phyloP scores from a whole-genome alignment of 805 yeast species.

The Schwanniomyces yamadae region DNA sequence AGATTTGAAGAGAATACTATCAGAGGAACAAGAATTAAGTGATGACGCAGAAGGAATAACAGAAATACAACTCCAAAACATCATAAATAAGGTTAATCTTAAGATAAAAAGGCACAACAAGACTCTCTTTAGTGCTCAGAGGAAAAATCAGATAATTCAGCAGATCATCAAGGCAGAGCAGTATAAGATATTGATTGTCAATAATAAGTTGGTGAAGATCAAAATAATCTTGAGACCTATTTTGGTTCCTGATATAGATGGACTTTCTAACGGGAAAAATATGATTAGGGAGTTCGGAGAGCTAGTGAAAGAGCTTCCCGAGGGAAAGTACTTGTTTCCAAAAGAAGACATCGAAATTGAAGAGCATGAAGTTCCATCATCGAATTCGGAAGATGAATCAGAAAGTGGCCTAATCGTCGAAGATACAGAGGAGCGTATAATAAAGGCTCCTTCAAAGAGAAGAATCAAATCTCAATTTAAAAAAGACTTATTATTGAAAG shows the following conservation, averaged over 20 bases:
- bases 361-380: conserved; percentile 3
- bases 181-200: conserved; percentile 25
- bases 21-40: conserved; percentile 5
- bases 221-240: conserved; percentile 25
- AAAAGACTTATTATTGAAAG: not conserved
- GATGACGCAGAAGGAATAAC: conserved; percentile 7
- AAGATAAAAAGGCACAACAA: conserved; percentile 27
- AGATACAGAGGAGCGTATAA: conserved; percentile 18
- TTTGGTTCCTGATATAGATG: conserved; percentile 22
- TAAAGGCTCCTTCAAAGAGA: conserved; percentile 1
- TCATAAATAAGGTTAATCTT: conserved; percentile 23
- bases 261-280: conserved; percentile 11
- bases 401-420: conserved; percentile 13
- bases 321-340: conserved; percentile 26
- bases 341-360: conserved; percentile 8
- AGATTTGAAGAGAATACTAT: conserved; percentile 13
- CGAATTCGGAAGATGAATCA: conserved; percentile 5
- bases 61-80: conserved; percentile 13
- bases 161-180: conserved; percentile 35
- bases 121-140: conserved; percentile 26
- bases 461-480: not conserved
- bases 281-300: conserved; percentile 20
- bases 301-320: conserved; percentile 33
- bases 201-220: conserved; percentile 23
- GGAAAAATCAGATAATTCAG: conserved; percentile 35